phyloP scores from a whole-genome alignment of 257 asterid species.

The Orobanche coerulescens region DNA sequence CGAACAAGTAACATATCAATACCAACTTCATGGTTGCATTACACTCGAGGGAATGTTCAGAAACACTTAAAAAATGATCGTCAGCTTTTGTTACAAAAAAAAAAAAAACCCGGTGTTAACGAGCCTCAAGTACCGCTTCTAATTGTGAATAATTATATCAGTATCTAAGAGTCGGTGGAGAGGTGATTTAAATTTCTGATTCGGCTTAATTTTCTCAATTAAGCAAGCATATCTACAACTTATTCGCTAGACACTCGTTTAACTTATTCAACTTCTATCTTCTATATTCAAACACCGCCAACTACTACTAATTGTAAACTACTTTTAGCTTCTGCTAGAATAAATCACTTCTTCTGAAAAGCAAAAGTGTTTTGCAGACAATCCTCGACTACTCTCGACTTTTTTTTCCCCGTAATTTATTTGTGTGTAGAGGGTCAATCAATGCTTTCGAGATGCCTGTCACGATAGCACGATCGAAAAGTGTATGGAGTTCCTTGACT shows the following conservation, averaged over 20 bases:
- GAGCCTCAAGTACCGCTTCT: too few relatives aligned
- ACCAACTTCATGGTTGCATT: too few relatives aligned
- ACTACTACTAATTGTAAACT: background rate
- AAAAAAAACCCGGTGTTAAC: too few relatives aligned
- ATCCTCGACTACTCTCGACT: background rate
- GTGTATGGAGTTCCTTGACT: constrained; percentile 55
- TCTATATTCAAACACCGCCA: background rate
- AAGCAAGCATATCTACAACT: background rate
- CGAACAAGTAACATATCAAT: too few relatives aligned
- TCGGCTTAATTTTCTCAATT: background rate
- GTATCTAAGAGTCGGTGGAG: too few relatives aligned
- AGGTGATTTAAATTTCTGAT: background rate
- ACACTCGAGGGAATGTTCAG: too few relatives aligned
- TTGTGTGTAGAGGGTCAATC: constrained; percentile 64
- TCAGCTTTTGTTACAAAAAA: too few relatives aligned
- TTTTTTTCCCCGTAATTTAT: constrained; percentile 11
- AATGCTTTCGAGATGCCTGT: constrained; percentile 78
- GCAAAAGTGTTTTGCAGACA: background rate
- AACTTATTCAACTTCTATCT: background rate
- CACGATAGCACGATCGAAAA: constrained; percentile 20
- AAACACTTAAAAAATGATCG: too few relatives aligned
- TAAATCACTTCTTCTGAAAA: too few relatives aligned
- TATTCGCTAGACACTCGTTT: background rate
- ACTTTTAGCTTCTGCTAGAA: background rate
- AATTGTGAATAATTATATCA: too few relatives aligned